Percentiles rank a stretch among this genome's conserved stretches.
These are phyloP conservation scores for Rhodomyrtus tomentosa DNA, from an alignment of 345 rosid species.

Conservation along the genomic window DNA sequence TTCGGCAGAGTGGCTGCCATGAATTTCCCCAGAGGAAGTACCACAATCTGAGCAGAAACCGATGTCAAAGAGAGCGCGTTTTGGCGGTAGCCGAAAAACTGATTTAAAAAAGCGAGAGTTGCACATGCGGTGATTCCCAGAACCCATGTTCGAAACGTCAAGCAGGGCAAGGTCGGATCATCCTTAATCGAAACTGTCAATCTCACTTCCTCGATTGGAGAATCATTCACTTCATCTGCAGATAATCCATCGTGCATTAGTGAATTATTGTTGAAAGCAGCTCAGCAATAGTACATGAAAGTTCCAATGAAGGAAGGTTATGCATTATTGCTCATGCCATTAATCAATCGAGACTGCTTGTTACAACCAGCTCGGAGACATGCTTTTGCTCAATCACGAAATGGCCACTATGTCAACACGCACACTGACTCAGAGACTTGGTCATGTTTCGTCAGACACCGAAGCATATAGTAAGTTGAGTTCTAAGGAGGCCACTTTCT, in stretches of 20 bases:
- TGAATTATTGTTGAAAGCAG: neutral
- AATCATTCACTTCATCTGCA: slow-evolving; percentile 26
- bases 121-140: slow-evolving; percentile 24
- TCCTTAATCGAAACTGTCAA: slow-evolving; percentile 31
- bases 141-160: slow-evolving; percentile 41
- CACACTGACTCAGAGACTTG: neutral
- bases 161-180: slow-evolving; percentile 32
- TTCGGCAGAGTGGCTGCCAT: slow-evolving; percentile 32
- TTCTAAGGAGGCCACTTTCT: neutral
- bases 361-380: neutral
- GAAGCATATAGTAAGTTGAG: neutral
- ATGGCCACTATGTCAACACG: neutral
- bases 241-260: neutral
- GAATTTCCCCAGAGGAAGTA: slow-evolving; percentile 21
- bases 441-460: neutral
- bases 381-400: neutral
- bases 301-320: neutral
- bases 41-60: slow-evolving; percentile 30
- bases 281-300: neutral
- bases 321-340: neutral
- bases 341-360: neutral
- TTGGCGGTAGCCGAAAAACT: slow-evolving; percentile 35
- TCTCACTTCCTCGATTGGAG: slow-evolving; percentile 35
- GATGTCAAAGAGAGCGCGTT: slow-evolving; percentile 22
- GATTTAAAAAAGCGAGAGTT: slow-evolving; percentile 23